phyloP scores from a whole-genome alignment of 177 flowering plant genomes.

The Vitis hybrid region DNA sequence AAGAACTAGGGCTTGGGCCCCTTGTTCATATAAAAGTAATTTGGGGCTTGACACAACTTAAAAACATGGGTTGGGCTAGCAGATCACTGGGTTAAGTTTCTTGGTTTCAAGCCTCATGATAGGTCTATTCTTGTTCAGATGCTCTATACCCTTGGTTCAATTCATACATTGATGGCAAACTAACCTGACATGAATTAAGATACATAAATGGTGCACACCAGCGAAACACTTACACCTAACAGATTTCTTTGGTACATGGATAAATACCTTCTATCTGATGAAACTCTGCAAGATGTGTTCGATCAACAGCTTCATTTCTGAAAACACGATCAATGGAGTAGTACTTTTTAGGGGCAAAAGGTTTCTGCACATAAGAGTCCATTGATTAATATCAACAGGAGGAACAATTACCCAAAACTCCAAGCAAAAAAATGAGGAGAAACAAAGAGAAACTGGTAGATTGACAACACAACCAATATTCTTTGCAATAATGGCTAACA shows the following conservation, averaged over 20 bases:
- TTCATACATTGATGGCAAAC: neutral
- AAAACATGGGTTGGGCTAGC: no score
- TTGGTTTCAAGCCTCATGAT: no score
- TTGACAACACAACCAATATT: neutral
- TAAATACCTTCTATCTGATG: constrained; percentile 94
- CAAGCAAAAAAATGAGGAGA: neutral
- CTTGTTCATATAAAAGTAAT: no score
- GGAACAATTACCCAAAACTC: neutral
- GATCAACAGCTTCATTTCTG: constrained; percentile 98
- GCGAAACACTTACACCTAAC: no score
- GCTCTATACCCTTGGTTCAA: neutral
- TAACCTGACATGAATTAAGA: neutral
- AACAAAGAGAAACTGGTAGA: neutral
- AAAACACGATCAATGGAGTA: constrained; percentile 98
- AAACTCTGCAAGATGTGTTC: constrained; percentile 98
- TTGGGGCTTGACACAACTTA: no score
- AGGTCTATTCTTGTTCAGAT: no score
- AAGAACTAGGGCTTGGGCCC: no score
- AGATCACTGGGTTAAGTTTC: no score
- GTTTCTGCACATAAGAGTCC: constrained; percentile 42
- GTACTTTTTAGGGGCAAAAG: constrained; percentile 73
- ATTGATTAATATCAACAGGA: neutral
- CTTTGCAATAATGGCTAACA: neutral
- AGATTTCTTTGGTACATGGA: neutral
- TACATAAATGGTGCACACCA: neutral